Conservation (phyloP, 495 filamentous ascomycete species). For the Penicillium subrubescens region DNA sequence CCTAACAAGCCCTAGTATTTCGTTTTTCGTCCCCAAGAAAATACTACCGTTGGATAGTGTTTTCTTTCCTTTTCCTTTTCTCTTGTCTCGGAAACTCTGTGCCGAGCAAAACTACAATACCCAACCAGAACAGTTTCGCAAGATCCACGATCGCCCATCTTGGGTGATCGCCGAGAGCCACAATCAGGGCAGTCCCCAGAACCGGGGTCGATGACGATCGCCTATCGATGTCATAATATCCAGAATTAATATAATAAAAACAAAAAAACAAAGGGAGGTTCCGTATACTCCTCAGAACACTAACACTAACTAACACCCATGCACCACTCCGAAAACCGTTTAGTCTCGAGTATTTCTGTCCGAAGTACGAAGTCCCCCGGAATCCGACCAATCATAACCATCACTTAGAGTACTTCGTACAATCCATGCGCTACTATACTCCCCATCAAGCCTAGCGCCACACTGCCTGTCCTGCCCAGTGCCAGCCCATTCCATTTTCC, state of each 20-base stretch:
- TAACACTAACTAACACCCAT: not conserved
- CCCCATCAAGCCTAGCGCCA: not conserved
- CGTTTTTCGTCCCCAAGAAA: not conserved
- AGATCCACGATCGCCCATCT: slow-evolving; percentile 10
- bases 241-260: not conserved
- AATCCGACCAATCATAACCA: not conserved
- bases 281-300: not conserved
- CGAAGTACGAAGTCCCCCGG: not conserved
- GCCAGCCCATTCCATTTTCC: not conserved
- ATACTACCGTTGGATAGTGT: not conserved
- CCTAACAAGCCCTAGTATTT: too few species aligned
- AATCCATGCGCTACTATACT: not conserved
- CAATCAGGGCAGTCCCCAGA: slow-evolving; percentile 2
- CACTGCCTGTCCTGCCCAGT: not conserved
- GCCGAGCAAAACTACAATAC: not conserved
- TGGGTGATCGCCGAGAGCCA: slow-evolving; percentile 7
- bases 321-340: not conserved
- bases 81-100: not conserved
- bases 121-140: not conserved
- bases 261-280: not conserved
- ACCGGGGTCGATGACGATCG: slow-evolving; percentile 3
- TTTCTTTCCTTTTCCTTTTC: not conserved
- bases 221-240: slow-evolving; percentile 8
- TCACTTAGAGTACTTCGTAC: not conserved
- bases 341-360: not conserved